Evolutionary conservation across 1,284 basidiomycete species (phyloP).

Genomic region (Salmacisia buchloeana): DNA sequence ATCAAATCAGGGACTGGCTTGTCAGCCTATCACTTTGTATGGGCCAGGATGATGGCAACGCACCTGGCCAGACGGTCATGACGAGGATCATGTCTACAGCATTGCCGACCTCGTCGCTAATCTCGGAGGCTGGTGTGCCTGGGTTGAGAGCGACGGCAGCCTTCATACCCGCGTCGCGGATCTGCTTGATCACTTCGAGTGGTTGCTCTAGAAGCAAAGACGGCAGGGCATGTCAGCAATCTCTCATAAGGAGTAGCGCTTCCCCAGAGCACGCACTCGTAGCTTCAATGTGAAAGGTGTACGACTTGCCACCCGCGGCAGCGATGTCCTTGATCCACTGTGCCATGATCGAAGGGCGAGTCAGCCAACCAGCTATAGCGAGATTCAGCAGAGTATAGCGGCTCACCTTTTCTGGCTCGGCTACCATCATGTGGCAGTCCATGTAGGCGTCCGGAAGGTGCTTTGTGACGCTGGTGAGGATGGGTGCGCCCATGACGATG

Average conservation of each 20-base stretch:
- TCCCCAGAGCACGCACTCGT: conserved; percentile 57
- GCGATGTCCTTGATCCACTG: conserved; percentile 97
- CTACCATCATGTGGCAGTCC: conserved; percentile 99
- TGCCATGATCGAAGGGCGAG: not conserved
- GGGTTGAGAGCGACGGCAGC: conserved; percentile 49
- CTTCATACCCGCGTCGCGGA: conserved; percentile 46
- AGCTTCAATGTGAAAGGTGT: conserved; percentile 96
- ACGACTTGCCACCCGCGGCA: conserved; percentile 85
- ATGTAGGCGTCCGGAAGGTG: conserved; percentile 91
- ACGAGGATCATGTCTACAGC: conserved; percentile 50
- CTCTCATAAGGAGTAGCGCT: conserved; percentile 63
- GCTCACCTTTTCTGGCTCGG: conserved; percentile 77
- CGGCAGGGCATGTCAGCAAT: conserved; percentile 63
- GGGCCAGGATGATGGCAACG: not conserved
- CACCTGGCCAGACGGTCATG: conserved; percentile 49
- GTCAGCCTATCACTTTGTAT: not conserved
- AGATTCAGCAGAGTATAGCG: not conserved
- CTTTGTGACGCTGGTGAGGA: conserved; percentile 80
- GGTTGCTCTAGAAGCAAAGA: conserved; percentile 56
- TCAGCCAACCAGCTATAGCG: not conserved
- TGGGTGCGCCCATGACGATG: conserved; percentile 68
- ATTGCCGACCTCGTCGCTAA: conserved; percentile 42
- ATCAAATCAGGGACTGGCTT: not conserved
- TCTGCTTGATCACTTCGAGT: conserved; percentile 44
- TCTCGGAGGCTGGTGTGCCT: conserved; percentile 45